Evolutionary conservation across 768 basidiomycete genomes (phyloP).

Genomic region (Trametes sanguinea): DNA sequence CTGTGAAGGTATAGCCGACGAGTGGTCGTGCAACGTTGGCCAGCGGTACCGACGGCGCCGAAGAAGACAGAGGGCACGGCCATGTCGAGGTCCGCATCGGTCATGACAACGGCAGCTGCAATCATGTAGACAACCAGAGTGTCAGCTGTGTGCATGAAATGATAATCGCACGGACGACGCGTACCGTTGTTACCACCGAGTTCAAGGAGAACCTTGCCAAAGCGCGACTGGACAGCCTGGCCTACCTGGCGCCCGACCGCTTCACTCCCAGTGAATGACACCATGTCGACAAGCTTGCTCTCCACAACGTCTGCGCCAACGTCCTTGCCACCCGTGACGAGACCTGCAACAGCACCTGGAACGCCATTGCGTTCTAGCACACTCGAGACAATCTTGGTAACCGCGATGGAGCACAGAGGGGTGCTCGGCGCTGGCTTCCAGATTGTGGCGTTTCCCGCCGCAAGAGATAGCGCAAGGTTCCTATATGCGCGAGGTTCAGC

Average conservation of each 20-base stretch:
- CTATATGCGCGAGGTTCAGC: conserved; percentile 39
- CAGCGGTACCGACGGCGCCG: conserved; percentile 84
- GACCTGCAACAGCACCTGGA: conserved; percentile 79
- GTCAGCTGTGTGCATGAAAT: neutral
- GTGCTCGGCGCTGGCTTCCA: conserved; percentile 96
- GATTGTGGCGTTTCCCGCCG: conserved; percentile 88
- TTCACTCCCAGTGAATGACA: conserved; percentile 96
- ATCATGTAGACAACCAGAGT: neutral
- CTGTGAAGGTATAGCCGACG: conserved; percentile 88
- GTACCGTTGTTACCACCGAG: conserved; percentile 94
- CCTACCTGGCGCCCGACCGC: conserved; percentile 84
- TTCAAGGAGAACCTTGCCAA: conserved; percentile 89
- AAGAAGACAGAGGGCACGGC: conserved; percentile 92
- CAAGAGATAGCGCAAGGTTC: conserved; percentile 88
- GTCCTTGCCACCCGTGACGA: conserved; percentile 83
- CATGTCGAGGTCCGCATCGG: conserved; percentile 88
- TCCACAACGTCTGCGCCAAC: conserved; percentile 79
- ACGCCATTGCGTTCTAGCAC: conserved; percentile 83
- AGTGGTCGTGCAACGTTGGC: conserved; percentile 86
- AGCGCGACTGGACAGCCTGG: conserved; percentile 81
- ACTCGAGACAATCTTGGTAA: conserved; percentile 78
- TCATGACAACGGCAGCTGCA: conserved; percentile 86
- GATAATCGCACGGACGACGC: neutral
- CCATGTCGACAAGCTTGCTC: conserved; percentile 75
- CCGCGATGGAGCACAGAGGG: conserved; percentile 86